Base-by-base conservation (phyloP, 176 grass and related monocot species). In the Zoysia pacifica region DNA sequence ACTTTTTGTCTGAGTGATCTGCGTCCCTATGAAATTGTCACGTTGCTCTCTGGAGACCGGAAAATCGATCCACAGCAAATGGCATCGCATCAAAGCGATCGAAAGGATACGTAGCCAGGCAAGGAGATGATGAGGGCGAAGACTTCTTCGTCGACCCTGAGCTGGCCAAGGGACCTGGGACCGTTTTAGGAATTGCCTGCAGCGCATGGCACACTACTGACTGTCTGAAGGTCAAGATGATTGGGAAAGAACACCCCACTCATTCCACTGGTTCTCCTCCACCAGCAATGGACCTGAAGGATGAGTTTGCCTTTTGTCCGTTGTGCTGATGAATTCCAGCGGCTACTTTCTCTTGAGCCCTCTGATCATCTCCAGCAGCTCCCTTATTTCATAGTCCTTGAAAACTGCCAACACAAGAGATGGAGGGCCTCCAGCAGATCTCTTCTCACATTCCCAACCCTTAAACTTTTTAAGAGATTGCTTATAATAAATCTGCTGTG, bases 181-280 rank as follows among this genome's bases (percentile, higher is more conserved):
- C 83, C 67, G 68, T 78, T 68, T 78, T 12, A 42, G 79, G 79
- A 78, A 82, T 81, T 86, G 61, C 67, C 51, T 74, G 49, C 67
- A 73, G 78, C 43, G 43, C 65, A 84, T 62, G 78, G 44, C 45
- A 67, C 73, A 78, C 78, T 45, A 73, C 70, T 85, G 77, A 43
- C 87, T 85, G 82, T 78, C 67, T 79, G 52, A 61, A 78, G 62
- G 51, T 78, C 72, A 86, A 86, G 28, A 86, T 86, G 68, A 82
- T 78, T 68, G 59, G 7, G 61, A 89, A 82, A 62, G 10, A 77
- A 48, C 52, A 48, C 4, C 45, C 43, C 42, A 73, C 61, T 73
- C 16, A 61, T 45, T 73, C 48, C 52, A 42, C 44, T 60, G 64
- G 73, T 60, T 85, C 15, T 80, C 56, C 70, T 65, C 77, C 35